A percentile compares a stretch with the other conserved stretches of the same genome.
These are phyloP conservation scores for Wickerhamomyces xylosicus DNA, from an alignment of 805 yeast genomes.

Conservation along the genomic window DNA sequence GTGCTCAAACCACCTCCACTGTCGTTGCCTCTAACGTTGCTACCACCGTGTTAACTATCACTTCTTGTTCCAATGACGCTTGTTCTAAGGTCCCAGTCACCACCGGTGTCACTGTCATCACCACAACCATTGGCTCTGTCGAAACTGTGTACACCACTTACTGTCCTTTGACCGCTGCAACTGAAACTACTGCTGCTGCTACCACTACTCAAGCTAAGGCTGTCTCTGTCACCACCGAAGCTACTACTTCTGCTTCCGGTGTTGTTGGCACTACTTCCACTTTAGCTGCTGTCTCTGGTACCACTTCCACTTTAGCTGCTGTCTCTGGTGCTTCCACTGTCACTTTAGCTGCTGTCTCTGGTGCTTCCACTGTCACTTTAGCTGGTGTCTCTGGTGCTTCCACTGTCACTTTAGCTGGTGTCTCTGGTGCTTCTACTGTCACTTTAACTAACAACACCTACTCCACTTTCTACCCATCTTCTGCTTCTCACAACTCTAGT, in stretches of 20 bases:
- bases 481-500: conserved; percentile 1
- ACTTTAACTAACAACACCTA: neutral
- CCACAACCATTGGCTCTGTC: conserved; percentile 3
- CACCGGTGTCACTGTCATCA: conserved; percentile 10
- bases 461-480: neutral
- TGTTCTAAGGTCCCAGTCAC: conserved; percentile 7
- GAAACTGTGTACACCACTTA: conserved; percentile 10
- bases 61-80: conserved; percentile 9
- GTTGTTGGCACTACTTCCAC: neutral
- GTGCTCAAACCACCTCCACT: conserved; percentile 1
- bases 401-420: conserved; percentile 1
- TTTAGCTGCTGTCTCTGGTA: neutral
- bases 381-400: neutral
- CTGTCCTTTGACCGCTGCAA: conserved; percentile 6
- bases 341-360: neutral
- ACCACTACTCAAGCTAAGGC: too few species aligned
- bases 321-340: neutral
- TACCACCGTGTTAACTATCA: conserved; percentile 8
- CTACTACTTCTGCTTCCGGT: neutral
- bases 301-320: neutral
- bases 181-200: too few species aligned
- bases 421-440: too few species aligned
- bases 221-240: neutral
- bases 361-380: neutral
- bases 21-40: conserved; percentile 1